These are phyloP conservation scores for Pseudogymnoascus sp. DNA, from an alignment of 2,329 filamentous ascomycete species.

Conservation along the genomic window DNA sequence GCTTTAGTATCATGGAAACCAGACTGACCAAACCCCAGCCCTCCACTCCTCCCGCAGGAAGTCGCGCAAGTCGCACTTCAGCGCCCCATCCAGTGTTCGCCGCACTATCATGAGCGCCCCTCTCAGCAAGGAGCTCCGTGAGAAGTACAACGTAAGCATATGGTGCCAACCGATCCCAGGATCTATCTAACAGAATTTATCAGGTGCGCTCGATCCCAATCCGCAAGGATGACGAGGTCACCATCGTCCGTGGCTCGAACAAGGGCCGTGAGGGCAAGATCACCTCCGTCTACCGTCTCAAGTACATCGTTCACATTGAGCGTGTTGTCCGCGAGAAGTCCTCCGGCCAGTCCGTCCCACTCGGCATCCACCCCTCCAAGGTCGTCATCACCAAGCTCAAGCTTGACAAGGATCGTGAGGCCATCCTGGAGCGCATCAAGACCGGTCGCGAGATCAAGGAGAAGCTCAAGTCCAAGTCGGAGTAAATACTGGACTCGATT, in stretches of 20 bases:
- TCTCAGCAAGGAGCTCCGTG: constrained; percentile 91
- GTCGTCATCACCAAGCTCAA: constrained; percentile 98
- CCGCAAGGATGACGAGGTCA: constrained; percentile 95
- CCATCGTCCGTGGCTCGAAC: constrained; percentile 83
- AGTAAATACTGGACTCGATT: constrained; percentile 10
- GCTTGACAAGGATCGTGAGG: constrained; percentile 91
- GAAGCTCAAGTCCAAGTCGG: constrained; percentile 40
- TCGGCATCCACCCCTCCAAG: constrained; percentile 93
- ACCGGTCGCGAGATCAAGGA: constrained; percentile 65
- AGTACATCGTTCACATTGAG: constrained; percentile 96
- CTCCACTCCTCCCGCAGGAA: constrained; percentile 86
- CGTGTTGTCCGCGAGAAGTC: constrained; percentile 95
- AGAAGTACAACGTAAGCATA: constrained; percentile 89
- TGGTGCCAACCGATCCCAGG: neutral
- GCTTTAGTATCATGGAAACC: constrained; percentile 3
- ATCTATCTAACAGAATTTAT: constrained; percentile 12
- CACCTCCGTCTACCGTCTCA: constrained; percentile 94
- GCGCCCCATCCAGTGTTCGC: constrained; percentile 86
- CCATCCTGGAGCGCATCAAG: constrained; percentile 79
- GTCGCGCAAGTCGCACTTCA: constrained; percentile 98
- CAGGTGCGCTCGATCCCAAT: constrained; percentile 92
- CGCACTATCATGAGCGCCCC: constrained; percentile 96
- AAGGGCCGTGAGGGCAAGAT: constrained; percentile 99
- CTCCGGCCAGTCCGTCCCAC: constrained; percentile 89
- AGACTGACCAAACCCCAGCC: constrained; percentile 33